Evolutionary conservation across 2,329 filamentous ascomycete genomes (phyloP), one percentile per base, ranked within the genome.

Genomic region (Plenodomus biglobosus): DNA sequence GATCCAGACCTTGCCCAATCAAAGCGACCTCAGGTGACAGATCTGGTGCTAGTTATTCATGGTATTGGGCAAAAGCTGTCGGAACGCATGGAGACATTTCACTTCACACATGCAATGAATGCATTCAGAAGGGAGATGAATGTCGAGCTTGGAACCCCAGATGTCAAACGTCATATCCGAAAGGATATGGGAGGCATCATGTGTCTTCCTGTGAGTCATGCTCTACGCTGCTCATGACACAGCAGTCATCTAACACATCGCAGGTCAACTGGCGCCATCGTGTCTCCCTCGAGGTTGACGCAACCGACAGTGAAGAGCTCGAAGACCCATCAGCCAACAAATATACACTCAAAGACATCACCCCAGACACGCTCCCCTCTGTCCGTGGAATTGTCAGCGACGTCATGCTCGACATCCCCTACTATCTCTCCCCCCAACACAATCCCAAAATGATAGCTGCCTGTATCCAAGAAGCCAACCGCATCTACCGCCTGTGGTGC

Each of bases 341-440:
- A 30, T 90, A 84, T 65, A 78, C 78, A 0, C 78, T 99, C 13
- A 88, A 92, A 59, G 92, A 97, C 59, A 96, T 99, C 57, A 96
- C 95, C 4, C 92, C 91, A 1, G 83, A 86, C 36, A 94, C 90
- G 0, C 89, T 99, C 22, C 92, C 92, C 0, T 91, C 90, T 1
- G 87, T 99, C 8, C 86, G 94, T 38, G 90, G 88, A 65, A 85
- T 99, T 67, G 95, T 99, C 52, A 95, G 89, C 36, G 94, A 99
- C 69, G 90, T 99, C 61, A 96, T 99, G 90, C 86, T 97, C 41
- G 94, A 99, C 68, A 92, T 99, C 41, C 94, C 94, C 0, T 97
- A 96, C 68, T 99, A 97, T 74, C 86, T 99, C 74, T 97, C 92
- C 0, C 88, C 95, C 50, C 65, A 72, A 47, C 92, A 97, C 73